A percentile compares a stretch with the other conserved stretches of the same genome.
phyloP scores from a whole-genome alignment of 148 eudicot species.

The Rhododendron ferrugineum region DNA sequence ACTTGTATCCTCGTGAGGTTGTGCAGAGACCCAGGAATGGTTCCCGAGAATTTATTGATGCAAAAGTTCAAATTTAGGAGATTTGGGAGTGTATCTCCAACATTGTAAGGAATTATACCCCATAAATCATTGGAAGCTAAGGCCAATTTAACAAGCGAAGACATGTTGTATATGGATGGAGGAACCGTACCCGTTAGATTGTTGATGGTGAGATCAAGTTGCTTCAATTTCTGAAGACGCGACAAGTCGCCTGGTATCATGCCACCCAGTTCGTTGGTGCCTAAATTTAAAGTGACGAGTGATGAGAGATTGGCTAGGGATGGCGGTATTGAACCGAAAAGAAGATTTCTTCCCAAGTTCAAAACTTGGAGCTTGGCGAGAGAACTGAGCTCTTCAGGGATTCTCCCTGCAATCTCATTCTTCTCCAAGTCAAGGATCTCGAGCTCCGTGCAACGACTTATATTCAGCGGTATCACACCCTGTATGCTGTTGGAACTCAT shows the following conservation, averaged over 20 bases:
- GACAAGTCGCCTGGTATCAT: slow-evolving; percentile 22
- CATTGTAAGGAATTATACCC: slow-evolving; percentile 29
- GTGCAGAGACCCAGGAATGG: slow-evolving; percentile 33
- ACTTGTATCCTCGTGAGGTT: slow-evolving; percentile 30
- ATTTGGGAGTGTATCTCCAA: slow-evolving; percentile 36
- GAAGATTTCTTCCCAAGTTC: slow-evolving; percentile 18
- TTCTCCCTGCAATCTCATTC: slow-evolving; percentile 23
- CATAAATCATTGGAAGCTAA: slow-evolving; percentile 32
- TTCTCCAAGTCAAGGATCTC: slow-evolving; percentile 19
- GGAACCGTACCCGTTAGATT: slow-evolving; percentile 29
- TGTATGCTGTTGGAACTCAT: slow-evolving; percentile 24
- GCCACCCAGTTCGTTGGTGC: slow-evolving; percentile 26
- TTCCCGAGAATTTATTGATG: slow-evolving; percentile 32
- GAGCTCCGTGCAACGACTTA: slow-evolving; percentile 16
- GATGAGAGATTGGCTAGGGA: slow-evolving; percentile 27
- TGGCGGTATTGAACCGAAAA: slow-evolving; percentile 24
- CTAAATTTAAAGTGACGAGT: slow-evolving; percentile 20
- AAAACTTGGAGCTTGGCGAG: slow-evolving; percentile 25
- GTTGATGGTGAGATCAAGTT: slow-evolving; percentile 31
- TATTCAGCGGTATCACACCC: slow-evolving; percentile 23
- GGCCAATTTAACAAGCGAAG: slow-evolving; percentile 23
- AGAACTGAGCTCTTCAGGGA: slow-evolving; percentile 17
- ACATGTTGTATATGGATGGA: slow-evolving; percentile 31
- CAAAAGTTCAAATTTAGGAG: slow-evolving; percentile 28
- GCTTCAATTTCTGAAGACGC: slow-evolving; percentile 19